phyloP scores from a whole-genome alignment of 2,329 filamentous ascomycete genomes.

The Akanthomyces uredinophilus region DNA sequence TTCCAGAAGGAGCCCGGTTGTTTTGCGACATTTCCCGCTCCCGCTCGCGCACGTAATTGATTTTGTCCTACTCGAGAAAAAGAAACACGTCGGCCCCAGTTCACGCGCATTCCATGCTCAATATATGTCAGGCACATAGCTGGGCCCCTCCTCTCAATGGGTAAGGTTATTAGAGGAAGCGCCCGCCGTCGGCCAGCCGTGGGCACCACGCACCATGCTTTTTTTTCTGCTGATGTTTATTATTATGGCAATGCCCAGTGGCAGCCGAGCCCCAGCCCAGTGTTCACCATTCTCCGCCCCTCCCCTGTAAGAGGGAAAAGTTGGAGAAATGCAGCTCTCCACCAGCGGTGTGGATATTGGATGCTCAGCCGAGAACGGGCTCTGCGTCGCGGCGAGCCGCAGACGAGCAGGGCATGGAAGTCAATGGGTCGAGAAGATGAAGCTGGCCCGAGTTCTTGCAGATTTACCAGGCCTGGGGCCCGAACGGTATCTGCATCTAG shows the following conservation, averaged over 20 bases:
- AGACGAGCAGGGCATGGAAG: neutral
- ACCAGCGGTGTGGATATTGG: constrained; percentile 2
- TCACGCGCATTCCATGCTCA: neutral
- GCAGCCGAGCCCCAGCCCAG: neutral
- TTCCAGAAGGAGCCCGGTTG: neutral
- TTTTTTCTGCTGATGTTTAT: constrained; percentile 7
- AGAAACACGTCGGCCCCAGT: neutral
- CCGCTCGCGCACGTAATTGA: neutral
- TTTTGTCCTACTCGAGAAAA: neutral
- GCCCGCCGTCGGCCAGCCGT: neutral
- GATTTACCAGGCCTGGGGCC: neutral
- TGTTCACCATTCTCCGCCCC: neutral
- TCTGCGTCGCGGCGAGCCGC: neutral
- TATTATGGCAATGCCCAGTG: neutral
- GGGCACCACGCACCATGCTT: neutral
- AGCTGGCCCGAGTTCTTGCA: neutral
- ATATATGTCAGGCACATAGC: neutral
- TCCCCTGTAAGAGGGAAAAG: neutral
- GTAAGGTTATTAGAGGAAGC: constrained; percentile 9
- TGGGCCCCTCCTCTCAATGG: constrained; percentile 2
- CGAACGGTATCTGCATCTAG: neutral
- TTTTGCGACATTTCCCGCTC: neutral
- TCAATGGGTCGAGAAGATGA: neutral
- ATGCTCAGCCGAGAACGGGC: neutral
- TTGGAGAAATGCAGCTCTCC: constrained; percentile 6